A percentile compares a stretch with the other conserved stretches of the same genome.
Conservation (phyloP, 1,139 yeast species). For the Hyphopichia buzzinii region DNA sequence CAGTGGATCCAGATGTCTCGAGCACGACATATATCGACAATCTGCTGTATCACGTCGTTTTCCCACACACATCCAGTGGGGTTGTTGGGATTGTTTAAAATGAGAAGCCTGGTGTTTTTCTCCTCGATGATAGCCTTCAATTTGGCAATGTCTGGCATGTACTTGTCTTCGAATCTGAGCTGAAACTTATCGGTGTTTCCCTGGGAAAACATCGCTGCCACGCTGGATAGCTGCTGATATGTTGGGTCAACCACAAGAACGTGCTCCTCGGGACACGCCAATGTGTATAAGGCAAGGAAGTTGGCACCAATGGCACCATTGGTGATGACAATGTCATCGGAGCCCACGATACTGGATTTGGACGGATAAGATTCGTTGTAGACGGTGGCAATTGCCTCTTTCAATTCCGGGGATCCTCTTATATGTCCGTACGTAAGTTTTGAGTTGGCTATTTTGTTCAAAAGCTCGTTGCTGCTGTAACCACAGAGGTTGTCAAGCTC, state of each 20-base stretch:
- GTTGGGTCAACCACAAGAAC: conserved; percentile 51
- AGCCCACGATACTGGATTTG: conserved; percentile 19
- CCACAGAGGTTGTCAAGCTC: conserved; percentile 21
- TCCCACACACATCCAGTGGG: conserved; percentile 53
- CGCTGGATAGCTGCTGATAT: conserved; percentile 52
- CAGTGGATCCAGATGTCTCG: conserved; percentile 38
- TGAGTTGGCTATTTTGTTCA: conserved; percentile 4
- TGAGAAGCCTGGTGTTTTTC: conserved; percentile 42
- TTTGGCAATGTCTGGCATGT: conserved; percentile 33
- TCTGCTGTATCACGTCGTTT: conserved; percentile 26
- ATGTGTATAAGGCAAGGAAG: conserved; percentile 45
- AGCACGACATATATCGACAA: conserved; percentile 38
- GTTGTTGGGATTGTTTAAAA: conserved; percentile 55
- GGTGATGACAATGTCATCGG: conserved; percentile 44
- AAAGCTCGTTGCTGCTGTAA: neutral
- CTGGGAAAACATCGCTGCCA: conserved; percentile 46
- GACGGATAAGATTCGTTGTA: neutral
- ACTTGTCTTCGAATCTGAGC: conserved; percentile 31
- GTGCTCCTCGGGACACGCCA: conserved; percentile 49
- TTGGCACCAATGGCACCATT: conserved; percentile 64
- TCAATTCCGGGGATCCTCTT: conserved; percentile 42
- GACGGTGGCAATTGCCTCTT: conserved; percentile 31
- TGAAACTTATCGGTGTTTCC: conserved; percentile 37
- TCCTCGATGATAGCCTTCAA: conserved; percentile 26
- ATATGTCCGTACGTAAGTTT: conserved; percentile 50